Evolutionary conservation across 352 stramenopile species (phyloP), one percentile per base, ranked within the genome.

Genomic region (Globisporangium emineosum): DNA sequence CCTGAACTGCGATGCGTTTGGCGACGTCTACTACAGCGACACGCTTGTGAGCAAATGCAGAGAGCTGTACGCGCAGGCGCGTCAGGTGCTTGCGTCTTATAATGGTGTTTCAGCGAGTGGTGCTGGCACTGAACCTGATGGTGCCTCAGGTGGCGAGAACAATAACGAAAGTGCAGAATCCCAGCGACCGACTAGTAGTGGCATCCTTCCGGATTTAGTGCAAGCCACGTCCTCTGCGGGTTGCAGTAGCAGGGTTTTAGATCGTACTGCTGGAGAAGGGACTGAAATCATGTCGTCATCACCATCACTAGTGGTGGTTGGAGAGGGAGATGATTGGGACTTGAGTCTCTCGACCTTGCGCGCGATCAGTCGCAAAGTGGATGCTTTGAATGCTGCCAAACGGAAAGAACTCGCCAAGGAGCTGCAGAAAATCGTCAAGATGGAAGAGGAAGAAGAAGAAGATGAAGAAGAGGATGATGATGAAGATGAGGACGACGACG

Each of bases 11-110:
- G 17, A 15, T 5, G 25, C 25, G 17, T 84, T 80, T 43, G 42
- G 62, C 9, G 72, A 83, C 21, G 66, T 80, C 40, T 78, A 82
- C 54, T 83, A 72, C 62, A 73, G 71, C 27, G 62, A 77, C 17
- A 47, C 60, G 21, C 25, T 79, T 8, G 25, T 79, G 23, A 17
- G 29, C 40, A 56, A 62, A 25, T 76, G 71, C 4, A 21, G 57
- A 32, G 57, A 63, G n/a, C 45, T 83, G 25, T 75, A 78, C 61
- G 53, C 65, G 13, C 68, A 72, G 43, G 69, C 72, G 35, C 59
- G 64, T 27, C 47, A 29, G 19, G 66, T 75, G 23, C 42, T 67
- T n/a, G 2, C 25, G 17, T 9, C 19, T 8, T 5, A 19, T 9
- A 19, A 35, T 7, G 33, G 25, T 32, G 10, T 23, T 8, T 9